phyloP scores from a whole-genome alignment of 306 rosid species.

The Malus sieversii region DNA sequence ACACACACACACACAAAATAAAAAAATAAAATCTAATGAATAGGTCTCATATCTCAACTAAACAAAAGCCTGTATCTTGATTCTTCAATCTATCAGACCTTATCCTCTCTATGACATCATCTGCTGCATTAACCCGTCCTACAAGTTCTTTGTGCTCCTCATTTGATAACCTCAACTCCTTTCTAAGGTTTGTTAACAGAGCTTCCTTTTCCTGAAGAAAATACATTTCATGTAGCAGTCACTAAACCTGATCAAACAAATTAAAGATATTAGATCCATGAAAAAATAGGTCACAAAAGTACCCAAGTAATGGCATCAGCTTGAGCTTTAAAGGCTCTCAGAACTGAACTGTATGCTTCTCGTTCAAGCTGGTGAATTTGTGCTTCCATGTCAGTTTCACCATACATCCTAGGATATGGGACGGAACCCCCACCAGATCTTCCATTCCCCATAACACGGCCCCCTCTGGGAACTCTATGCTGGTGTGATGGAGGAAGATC shows the following conservation, averaged over 20 bases:
- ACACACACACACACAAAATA: constrained; percentile 3
- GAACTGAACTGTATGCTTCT: constrained; percentile 90
- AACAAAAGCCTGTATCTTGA: constrained; percentile 1
- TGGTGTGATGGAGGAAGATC: constrained; percentile 85
- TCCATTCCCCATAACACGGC: constrained; percentile 74
- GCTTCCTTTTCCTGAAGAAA: constrained; percentile 93
- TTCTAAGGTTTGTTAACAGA: constrained; percentile 81
- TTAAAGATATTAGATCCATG: constrained; percentile 18
- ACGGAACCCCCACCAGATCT: constrained; percentile 62
- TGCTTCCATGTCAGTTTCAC: constrained; percentile 77
- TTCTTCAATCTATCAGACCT: constrained; percentile 43
- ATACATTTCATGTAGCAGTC: constrained; percentile 36
- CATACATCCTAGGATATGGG: constrained; percentile 65
- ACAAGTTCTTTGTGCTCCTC: constrained; percentile 95
- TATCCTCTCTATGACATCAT: constrained; percentile 71
- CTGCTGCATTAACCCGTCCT: constrained; percentile 86
- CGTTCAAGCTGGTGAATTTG: constrained; percentile 94
- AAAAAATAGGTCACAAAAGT: constrained; percentile 32
- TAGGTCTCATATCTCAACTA: not conserved
- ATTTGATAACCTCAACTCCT: constrained; percentile 82
- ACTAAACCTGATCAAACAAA: constrained; percentile 45
- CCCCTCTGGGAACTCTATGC: constrained; percentile 75
- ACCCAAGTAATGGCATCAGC: constrained; percentile 99
- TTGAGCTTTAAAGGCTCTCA: constrained; percentile 98
- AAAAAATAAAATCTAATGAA: not conserved